Evolutionary conservation across 225 moss, liverwort and hornwort species (phyloP).

Genomic region (Neckera pumila): DNA sequence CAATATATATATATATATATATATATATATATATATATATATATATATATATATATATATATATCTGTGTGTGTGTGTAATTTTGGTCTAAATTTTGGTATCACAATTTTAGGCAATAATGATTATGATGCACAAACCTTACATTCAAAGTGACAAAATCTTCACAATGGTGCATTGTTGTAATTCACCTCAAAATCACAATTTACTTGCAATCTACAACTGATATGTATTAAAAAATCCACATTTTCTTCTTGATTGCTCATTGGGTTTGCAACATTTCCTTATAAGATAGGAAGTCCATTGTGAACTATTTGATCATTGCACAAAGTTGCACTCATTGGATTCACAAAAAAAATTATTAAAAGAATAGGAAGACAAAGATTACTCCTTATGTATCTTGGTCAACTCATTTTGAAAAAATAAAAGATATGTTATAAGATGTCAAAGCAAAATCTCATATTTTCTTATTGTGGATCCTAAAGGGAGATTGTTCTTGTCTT

Average conservation of each 20-base stretch:
- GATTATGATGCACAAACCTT: not conserved
- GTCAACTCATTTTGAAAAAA: not conserved
- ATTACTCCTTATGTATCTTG: not conserved
- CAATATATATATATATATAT: not conserved
- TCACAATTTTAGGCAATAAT: not conserved
- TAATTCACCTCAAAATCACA: not conserved
- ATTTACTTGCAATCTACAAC: not conserved
- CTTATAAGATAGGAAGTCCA: accelerated
- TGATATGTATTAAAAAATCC: not conserved
- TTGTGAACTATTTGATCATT: not conserved
- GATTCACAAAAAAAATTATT: not conserved
- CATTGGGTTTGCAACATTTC: not conserved
- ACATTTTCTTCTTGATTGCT: not conserved
- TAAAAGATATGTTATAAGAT: not conserved
- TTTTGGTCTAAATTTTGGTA: not conserved
- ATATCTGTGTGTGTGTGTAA: too few relatives aligned
- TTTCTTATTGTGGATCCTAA: not conserved
- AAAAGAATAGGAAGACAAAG: not conserved
- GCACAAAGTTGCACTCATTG: not conserved
- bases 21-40: too few relatives aligned
- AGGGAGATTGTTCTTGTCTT: not conserved
- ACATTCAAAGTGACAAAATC: not conserved
- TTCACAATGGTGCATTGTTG: too few relatives aligned
- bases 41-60: too few relatives aligned
- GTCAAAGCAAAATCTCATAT: not conserved